Conservation (phyloP, 345 rosid species). For the Corchorus capsularis region DNA sequence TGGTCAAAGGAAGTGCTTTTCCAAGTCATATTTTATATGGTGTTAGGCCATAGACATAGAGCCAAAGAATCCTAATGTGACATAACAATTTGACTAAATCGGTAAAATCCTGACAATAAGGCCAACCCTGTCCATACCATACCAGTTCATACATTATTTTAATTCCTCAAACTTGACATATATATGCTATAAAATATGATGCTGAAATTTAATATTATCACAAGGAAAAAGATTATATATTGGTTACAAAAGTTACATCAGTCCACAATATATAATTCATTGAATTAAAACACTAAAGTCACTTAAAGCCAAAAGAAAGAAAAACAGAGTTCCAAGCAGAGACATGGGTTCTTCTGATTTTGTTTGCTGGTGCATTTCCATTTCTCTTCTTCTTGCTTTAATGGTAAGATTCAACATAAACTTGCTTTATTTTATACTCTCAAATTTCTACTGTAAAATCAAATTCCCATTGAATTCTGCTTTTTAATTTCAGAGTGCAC, state of each 20-base stretch:
- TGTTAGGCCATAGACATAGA: not conserved
- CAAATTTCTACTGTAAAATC: too few relatives aligned
- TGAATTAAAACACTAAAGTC: not conserved
- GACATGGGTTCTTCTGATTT: slow-evolving; percentile 18
- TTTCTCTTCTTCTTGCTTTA: slow-evolving; percentile 7
- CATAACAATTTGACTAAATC: not conserved
- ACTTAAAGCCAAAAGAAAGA: not conserved
- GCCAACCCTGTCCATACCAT: not conserved
- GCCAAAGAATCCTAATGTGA: not conserved
- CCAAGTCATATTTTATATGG: not conserved
- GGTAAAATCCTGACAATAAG: not conserved
- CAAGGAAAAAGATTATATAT: not conserved
- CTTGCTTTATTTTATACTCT: not conserved
- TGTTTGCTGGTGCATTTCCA: not conserved
- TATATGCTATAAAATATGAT: not conserved
- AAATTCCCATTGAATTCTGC: too few relatives aligned
- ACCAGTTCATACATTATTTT: not conserved
- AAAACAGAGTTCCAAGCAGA: not conserved
- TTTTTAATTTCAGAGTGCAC: slow-evolving; percentile 1
- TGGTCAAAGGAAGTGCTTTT: not conserved
- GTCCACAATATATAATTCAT: not conserved
- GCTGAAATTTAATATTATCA: too few relatives aligned
- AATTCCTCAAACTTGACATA: not conserved
- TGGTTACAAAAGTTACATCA: not conserved
- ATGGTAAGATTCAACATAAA: slow-evolving; percentile 11